Base-by-base conservation (phyloP, 805 yeast genomes). In the Candida alai region DNA sequence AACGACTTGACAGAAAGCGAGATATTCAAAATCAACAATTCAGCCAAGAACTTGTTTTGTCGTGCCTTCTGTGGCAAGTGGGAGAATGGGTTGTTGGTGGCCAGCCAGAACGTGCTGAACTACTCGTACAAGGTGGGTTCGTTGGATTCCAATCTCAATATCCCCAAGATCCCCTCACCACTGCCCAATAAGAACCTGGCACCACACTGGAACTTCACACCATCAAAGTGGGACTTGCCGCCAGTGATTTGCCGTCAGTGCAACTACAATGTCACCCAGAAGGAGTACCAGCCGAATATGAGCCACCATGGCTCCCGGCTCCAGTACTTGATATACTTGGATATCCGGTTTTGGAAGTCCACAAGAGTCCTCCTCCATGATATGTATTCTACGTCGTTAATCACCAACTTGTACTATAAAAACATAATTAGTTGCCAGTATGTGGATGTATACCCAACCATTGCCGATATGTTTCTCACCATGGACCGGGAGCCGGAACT, bases 401-500 rank as follows among this genome's bases (percentile, higher is more conserved):
- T 85, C 12, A 74, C 85, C 10, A 78, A 78, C 47, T 55, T 70
- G 32, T 60, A 56, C 10, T 80, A 68, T 51, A 80, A 79, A 48
- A 54, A 69, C 19, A 52, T 80, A n/a, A 61, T 84, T 25, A 79
- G 83, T n/a, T 72, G 74, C 24, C 90, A 87, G 46, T 88, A 87
- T 49, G 83, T 87, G 27, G 94, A 87, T 45, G 65, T 87, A 0
- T 90, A 90, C 53, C 89, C 94, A 0, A 70, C 74, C 6, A 58
- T 85, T 11, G 77, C 84, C 1, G 85, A 85, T 42, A 65, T 82
- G 63, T 84, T 80, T 45, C 66, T 84, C 30, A 60, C 72, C 0
- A 63, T 77, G 42, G 99, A 93, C 50, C 70, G 96, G 40, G 97
- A 93, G 50, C 95, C 96, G 0, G 96, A 88, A 46, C 60, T 76